Evolutionary conservation across 371 early-diverging fungal genomes (phyloP), one percentile per base, ranked within the genome.

Genomic region (Apophysomyces elegans): DNA sequence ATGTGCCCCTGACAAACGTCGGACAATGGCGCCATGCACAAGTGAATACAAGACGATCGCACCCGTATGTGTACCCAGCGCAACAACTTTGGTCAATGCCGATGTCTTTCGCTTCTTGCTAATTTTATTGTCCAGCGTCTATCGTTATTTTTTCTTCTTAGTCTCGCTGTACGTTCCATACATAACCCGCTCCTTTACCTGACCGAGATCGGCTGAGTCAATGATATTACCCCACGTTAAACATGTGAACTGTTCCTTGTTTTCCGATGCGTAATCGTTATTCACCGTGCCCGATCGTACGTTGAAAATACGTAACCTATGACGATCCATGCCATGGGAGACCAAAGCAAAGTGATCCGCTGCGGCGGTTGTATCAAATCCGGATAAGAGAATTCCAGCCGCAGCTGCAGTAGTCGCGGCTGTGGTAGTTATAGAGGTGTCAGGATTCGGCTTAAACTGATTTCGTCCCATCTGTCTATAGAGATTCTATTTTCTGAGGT

Each of bases 291-390:
- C 86, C 5, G 88, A 87, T 62, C 85, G 81, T 16, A 89, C 86
- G 64, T 90, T 90, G 63, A 88, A 91, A 63, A 92, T 81, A 45
- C 89, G 85, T 18, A 92, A 77, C 50, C 89, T 86, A 68, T 88
- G 85, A 59, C 88, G 84, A 79, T 90, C 92, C 54, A 90, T 80
- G 62, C 84, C 87, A 37, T 84, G 89, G 13, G 90, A 84, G 45
- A 91, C 88, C 59, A 90, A 76, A 37, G 91, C 91, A 79, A 90
- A 90, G 71, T 84, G 80, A 61, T 82, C 83, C 46, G 84, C 85
- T 21, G 71, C 72, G 21, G 78, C 70, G 8, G 77, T 83, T 11
- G 79, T 75, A 41, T 87, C 86, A 71, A 88, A 88, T 13, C 83
- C 81, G 0, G 88, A 88, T 46, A 86, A 80, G 26, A 84, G 70